Evolutionary conservation across 768 basidiomycete species (phyloP).

Genomic region (Tremella fuciformis): DNA sequence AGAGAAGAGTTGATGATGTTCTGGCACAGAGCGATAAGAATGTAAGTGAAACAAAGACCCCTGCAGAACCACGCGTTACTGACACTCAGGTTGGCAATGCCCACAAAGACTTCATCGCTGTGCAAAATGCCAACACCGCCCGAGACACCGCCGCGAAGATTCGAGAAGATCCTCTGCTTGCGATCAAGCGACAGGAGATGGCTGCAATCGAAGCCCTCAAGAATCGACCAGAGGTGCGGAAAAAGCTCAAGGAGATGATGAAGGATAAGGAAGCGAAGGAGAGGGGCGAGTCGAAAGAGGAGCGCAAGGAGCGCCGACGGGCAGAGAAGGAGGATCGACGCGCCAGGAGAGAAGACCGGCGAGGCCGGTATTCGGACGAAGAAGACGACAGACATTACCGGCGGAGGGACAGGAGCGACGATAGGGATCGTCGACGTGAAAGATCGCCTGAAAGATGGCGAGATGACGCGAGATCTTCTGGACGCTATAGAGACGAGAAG

Average conservation of each 20-base stretch:
- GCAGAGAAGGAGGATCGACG: conserved; percentile 57
- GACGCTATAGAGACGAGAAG: conserved; percentile 22
- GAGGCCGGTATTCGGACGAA: conserved; percentile 28
- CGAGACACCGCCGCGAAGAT: conserved; percentile 91
- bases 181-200: conserved; percentile 97
- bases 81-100: conserved; percentile 37
- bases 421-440: conserved; percentile 26
- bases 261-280: conserved; percentile 34
- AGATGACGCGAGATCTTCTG: conserved; percentile 17
- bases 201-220: conserved; percentile 76
- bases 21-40: conserved; percentile 80
- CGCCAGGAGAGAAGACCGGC: conserved; percentile 31
- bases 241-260: conserved; percentile 47
- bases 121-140: conserved; percentile 85
- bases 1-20: conserved; percentile 96
- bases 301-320: conserved; percentile 63
- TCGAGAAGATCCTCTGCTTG: conserved; percentile 92
- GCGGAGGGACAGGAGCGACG: conserved; percentile 11
- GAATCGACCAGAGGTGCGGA: conserved; percentile 46
- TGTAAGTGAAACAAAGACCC: conserved; percentile 57
- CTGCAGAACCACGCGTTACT: neutral
- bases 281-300: conserved; percentile 46
- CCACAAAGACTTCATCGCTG: conserved; percentile 88
- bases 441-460: conserved; percentile 21
- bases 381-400: conserved; percentile 17